Evolutionary conservation across 129 eudicot species (phyloP), one percentile per base, ranked within the genome.

Genomic region (Flaveria trinervia): DNA sequence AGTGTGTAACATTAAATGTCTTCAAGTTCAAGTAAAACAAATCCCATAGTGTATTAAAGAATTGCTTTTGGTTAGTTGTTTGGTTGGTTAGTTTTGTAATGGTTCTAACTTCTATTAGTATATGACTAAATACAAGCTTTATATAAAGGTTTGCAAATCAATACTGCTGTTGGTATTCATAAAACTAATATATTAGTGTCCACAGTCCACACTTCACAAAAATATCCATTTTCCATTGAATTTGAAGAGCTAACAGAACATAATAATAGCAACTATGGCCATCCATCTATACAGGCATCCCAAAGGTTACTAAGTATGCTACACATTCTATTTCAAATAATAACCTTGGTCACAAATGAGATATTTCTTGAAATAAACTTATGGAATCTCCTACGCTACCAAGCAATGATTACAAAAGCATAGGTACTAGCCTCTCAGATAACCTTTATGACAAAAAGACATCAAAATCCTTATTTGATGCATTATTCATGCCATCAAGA

Each of bases 321-420:
- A 8, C 46, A 74, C 17, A 41, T 52, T 54, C 65, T 50, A 16
- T 13, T 51, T 28, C n/a, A 10, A 30, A 71, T 30, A 22, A 9
- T 51, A 70, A 49, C 61, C 23, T 23, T 26, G 74, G 61, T 70
- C 45, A 18, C 54, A 70, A 7, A 70, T n/a, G 17, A 45, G 3
- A 23, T 25, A 2, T 51, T 50, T 51, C 46, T 51, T 51, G 64
- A 62, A 71, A 70, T 39, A 26, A 7, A 17, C 11, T 1, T 48
- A 48, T 13, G 16, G 16, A 13, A 23, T 17, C 43, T 16, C 59
- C 41, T 20, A 23, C 5, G 2, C 9, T 18, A 52, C 51, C 18
- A 20, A 72, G 2, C 50, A 72, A 56, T 39, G 1, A 72, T 56
- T 72, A 25, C 77, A 56, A 56, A 56, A 25, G 43, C 78, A 73